Percentiles rank a stretch among this genome's conserved stretches.
Conservation (phyloP, 768 basidiomycete genomes). For the Phylloporus scabripes region DNA sequence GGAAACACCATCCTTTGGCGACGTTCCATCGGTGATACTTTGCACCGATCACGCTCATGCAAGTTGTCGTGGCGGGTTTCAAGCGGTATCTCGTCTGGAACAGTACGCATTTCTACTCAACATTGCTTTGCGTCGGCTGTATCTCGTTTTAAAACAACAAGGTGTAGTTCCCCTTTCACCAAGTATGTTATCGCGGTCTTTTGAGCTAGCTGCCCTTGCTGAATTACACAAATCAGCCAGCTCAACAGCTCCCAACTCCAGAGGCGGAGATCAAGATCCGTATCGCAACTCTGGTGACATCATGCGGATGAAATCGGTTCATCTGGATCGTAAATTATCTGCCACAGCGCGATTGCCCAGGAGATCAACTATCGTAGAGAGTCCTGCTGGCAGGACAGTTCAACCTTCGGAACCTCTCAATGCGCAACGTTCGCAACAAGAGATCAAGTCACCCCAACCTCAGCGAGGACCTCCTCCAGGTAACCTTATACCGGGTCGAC, state of each 20-base stretch:
- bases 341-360: constrained; percentile 89
- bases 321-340: constrained; percentile 92
- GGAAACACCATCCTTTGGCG: constrained; percentile 66
- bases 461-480: constrained; percentile 35
- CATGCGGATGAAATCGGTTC: constrained; percentile 91
- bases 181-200: constrained; percentile 39
- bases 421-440: constrained; percentile 43
- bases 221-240: constrained; percentile 16
- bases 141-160: constrained; percentile 79
- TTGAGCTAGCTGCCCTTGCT: constrained; percentile 6
- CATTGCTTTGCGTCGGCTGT: constrained; percentile 88
- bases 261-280: constrained; percentile 53
- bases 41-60: constrained; percentile 74
- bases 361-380: constrained; percentile 93
- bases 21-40: constrained; percentile 65
- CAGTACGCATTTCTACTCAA: constrained; percentile 97
- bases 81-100: constrained; percentile 88
- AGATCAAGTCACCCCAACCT: constrained; percentile 34
- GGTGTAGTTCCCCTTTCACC: constrained; percentile 85
- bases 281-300: constrained; percentile 87
- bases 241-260: constrained; percentile 31
- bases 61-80: constrained; percentile 72
- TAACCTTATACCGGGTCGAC: constrained; percentile 33
- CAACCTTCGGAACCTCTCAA: constrained; percentile 59
- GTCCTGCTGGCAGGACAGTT: constrained; percentile 82